Base-by-base conservation (phyloP, 176 grass and related monocot species). In the Echinochloa phyllopogon region DNA sequence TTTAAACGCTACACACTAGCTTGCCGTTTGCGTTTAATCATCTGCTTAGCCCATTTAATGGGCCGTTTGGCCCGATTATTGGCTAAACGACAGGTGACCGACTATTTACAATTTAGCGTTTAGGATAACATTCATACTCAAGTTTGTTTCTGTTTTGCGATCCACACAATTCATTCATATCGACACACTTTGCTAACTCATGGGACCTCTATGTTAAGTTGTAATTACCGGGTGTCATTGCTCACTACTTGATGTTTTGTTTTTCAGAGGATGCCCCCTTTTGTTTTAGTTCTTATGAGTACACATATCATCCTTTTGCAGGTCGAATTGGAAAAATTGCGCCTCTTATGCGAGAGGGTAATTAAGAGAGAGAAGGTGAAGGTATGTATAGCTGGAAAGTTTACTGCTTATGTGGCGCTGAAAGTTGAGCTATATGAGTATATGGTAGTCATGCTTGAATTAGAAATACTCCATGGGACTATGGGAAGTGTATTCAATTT, bases 291-390 rank as follows among this genome's bases (percentile, higher is more conserved):
- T 43, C 50, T 59, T 65, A 21, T 84, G 52, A 73, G 23, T 60
- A 68, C 72, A 62, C 60, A 21, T 80, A 69, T 87, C 65, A 63
- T 88, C 56, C 49, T 87, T 60, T 63, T 82, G 69, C 89, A 98
- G 96, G 91, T 99, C 74, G 90, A 94, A 81, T 81, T 99, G 77
- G 96, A 99, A 69, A 99, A 92, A 68, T 83, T 96, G 82, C 96
- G 96, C 49, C 94, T 99, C 40, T 92, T 99, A 86, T 99, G 96
- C 88, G 96, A 99, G 74, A 79, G 96, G 74, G 92, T 99, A 88
- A 96, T 96, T 69, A 99, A 88, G 87, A 96, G 96, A 91, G 96
- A 99, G 72, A 99, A 96, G 79, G 59, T 96, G 64, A 99, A 99
- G 94, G 96, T 96, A 89, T 68, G 61, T 70, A 63, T 55, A n/a